phyloP scores from a whole-genome alignment of 164 flowering plant genomes.

The Vitis amurensis region DNA sequence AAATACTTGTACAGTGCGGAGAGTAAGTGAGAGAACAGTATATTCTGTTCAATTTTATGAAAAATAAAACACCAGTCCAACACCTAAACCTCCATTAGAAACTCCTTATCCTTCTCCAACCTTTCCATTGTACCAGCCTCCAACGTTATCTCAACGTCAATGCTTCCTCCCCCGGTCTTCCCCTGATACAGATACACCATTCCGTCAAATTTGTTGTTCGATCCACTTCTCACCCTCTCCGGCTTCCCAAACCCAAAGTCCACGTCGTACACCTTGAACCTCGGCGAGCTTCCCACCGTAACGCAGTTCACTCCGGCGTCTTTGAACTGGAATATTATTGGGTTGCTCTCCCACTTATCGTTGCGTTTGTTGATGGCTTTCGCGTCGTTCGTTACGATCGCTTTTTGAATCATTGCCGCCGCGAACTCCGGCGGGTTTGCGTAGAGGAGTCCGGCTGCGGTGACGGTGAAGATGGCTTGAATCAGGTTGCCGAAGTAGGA shows the following conservation, averaged over 20 bases:
- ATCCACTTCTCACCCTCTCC: slow-evolving; percentile 78
- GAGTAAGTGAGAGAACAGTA: too few relatives aligned
- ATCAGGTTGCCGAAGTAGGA: slow-evolving; percentile 86
- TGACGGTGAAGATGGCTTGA: slow-evolving; percentile 89
- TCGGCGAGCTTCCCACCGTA: slow-evolving; percentile 91
- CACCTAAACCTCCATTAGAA: slow-evolving; percentile 42
- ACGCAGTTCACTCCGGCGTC: slow-evolving; percentile 92
- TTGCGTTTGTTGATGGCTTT: slow-evolving; percentile 58
- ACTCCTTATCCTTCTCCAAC: slow-evolving; percentile 69
- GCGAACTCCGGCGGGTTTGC: slow-evolving; percentile 50
- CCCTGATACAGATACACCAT: slow-evolving; percentile 89
- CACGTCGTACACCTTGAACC: slow-evolving; percentile 85
- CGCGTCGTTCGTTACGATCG: slow-evolving; percentile 58
- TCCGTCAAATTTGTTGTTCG: slow-evolving; percentile 87
- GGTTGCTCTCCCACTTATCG: slow-evolving; percentile 71
- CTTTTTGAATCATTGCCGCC: slow-evolving; percentile 48
- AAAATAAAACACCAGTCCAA: too few relatives aligned
- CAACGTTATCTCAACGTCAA: slow-evolving; percentile 86
- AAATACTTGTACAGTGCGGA: too few relatives aligned
- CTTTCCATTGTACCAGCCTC: slow-evolving; percentile 65
- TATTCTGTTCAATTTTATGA: too few relatives aligned
- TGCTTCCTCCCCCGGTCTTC: slow-evolving; percentile 65
- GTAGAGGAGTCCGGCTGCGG: slow-evolving; percentile 58
- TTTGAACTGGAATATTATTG: slow-evolving; percentile 69
- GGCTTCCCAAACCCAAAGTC: slow-evolving; percentile 91